Base-by-base conservation (phyloP, 768 basidiomycete species). In the Mycena venus region DNA sequence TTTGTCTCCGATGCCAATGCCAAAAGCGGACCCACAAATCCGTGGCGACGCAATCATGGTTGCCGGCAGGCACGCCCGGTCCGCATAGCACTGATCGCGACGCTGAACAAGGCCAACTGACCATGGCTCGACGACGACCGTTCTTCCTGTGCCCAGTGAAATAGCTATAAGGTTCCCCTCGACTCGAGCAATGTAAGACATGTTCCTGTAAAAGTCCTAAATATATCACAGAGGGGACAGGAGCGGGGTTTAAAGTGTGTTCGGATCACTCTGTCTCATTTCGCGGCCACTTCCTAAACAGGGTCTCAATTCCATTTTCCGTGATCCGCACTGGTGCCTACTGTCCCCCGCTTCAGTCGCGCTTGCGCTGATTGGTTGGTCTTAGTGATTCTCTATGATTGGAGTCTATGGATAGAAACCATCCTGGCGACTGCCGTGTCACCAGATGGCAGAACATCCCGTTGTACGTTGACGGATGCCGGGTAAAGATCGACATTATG, bases 21-120 rank as follows among this genome's bases (percentile, higher is more conserved):
- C 58, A 36, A 70, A 70, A 55, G 69, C 69, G 69, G 69, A 70
- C 69, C 69, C 69, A 70, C 69, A 70, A 70, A 55, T 42, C 36
- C 32, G 49, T 70, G 27, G 53, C 69, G 51, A 70, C 69, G 44
- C 23, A 21, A 61, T 70, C 68, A 70, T 15, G 2, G 34, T 60
- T 29, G 49, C 53, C 66, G 55, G 36, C 66, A 47, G 47, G 42
- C 32, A n/a, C n/a, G 27, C n/a, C 67, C 65, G 65, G 51, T 67
- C 66, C 53, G 55, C 62, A 60, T n/a, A 7, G 49, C 44, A 4
- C 49, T 51, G 49, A 51, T 47, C 10, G 47, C 47, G 9, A 51
- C 2, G 11, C 23, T 15, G 11, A 38, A 11, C 1, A 15, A 38
- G 49, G 23, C 12, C 49, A 51, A 15, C 1, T 12, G 11, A 51